phyloP scores from a whole-genome alignment of 1,284 basidiomycete species.

The Chalciporus sp. region DNA sequence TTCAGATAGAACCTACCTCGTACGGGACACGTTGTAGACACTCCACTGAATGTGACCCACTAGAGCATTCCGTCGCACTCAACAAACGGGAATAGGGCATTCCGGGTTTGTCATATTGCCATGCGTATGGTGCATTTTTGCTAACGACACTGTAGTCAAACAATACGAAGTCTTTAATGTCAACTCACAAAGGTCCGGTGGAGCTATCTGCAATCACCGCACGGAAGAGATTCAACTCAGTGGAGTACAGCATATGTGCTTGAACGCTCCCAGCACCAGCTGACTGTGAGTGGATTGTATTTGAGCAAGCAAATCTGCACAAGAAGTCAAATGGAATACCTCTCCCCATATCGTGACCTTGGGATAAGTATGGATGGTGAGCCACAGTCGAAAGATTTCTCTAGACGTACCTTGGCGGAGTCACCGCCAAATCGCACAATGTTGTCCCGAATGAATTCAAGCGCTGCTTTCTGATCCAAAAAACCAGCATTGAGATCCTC shows the following conservation, averaged over 20 bases:
- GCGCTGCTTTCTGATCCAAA: slow-evolving; percentile 56
- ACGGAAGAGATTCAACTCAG: slow-evolving; percentile 14
- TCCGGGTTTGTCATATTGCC: slow-evolving; percentile 55
- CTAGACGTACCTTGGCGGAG: slow-evolving; percentile 46
- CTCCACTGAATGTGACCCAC: slow-evolving; percentile 44
- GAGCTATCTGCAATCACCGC: slow-evolving; percentile 26
- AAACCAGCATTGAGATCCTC: slow-evolving; percentile 59
- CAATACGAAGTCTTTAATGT: not conserved
- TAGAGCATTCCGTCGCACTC: slow-evolving; percentile 47
- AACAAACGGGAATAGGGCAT: slow-evolving; percentile 55
- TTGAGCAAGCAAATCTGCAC: too few species aligned
- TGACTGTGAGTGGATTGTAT: slow-evolving; percentile 8
- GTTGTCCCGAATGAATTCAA: slow-evolving; percentile 63
- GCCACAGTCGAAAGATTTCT: too few species aligned
- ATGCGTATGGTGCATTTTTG: slow-evolving; percentile 55
- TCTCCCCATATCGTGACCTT: slow-evolving; percentile 27
- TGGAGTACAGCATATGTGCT: slow-evolving; percentile 19
- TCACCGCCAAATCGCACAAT: slow-evolving; percentile 68
- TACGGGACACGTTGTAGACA: slow-evolving; percentile 26
- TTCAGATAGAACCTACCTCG: slow-evolving; percentile 8
- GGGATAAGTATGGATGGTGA: too few species aligned
- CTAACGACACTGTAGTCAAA: slow-evolving; percentile 30
- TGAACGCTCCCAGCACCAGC: slow-evolving; percentile 23
- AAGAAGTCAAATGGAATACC: slow-evolving; percentile 7
- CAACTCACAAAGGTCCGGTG: slow-evolving; percentile 22